Evolutionary conservation across 768 basidiomycete species (phyloP).

Genomic region (Strobilomyces dryophilus): DNA sequence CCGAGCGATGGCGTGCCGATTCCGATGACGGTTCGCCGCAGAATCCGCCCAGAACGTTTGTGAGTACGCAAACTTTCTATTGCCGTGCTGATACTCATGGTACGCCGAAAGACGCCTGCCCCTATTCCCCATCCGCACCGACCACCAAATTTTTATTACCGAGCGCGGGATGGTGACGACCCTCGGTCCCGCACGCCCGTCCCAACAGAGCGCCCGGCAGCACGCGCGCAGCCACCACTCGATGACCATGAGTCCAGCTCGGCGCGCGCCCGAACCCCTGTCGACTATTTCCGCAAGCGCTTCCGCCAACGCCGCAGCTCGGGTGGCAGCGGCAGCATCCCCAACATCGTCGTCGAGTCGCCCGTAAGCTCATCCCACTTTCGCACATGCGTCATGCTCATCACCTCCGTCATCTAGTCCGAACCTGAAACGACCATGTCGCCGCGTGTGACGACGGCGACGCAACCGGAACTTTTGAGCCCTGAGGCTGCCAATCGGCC

Average conservation of each 20-base stretch:
- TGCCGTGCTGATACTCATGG: conserved; percentile 3
- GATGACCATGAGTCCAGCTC: conserved; percentile 6
- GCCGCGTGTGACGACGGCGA: conserved; percentile 20
- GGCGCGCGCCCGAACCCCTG: conserved; percentile 15
- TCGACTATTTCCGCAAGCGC: conserved; percentile 24
- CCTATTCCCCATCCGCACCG: conserved; percentile 9
- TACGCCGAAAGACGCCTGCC: conserved; percentile 14
- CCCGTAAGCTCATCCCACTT: conserved; percentile 34
- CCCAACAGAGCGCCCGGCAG: conserved; percentile 5
- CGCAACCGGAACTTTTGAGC: conserved; percentile 41
- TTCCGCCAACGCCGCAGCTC: conserved; percentile 32
- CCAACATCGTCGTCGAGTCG: conserved; percentile 43
- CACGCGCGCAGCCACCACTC: neutral
- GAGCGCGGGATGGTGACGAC: conserved; percentile 29
- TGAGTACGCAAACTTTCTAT: conserved; percentile 8
- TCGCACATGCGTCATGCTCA: neutral
- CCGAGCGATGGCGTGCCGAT: conserved; percentile 31
- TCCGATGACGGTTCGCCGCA: conserved; percentile 18
- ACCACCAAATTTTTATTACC: conserved; percentile 17
- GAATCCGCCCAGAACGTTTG: conserved; percentile 17
- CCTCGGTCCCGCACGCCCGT: conserved; percentile 15
- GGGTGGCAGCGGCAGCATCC: conserved; percentile 31
- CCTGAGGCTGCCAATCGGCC: conserved; percentile 37
- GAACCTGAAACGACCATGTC: conserved; percentile 37
- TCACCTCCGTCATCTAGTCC: conserved; percentile 31